Conservation (phyloP, 306 rosid genomes). For the Vachellia pachyceras region DNA sequence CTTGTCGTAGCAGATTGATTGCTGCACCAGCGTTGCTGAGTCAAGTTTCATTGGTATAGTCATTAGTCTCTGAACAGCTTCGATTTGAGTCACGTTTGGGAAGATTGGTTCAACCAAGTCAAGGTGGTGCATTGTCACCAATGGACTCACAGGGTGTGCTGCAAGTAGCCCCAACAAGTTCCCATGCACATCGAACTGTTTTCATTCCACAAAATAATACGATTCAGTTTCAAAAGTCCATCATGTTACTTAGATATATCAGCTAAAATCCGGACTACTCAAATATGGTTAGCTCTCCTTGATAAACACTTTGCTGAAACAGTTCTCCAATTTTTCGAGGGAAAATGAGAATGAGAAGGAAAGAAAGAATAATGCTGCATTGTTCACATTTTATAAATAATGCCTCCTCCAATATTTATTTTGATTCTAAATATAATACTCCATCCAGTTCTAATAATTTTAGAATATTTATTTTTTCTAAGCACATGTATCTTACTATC, state of each 20-base stretch:
- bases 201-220: neutral
- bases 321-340: too few relatives aligned
- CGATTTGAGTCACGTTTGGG: constrained; percentile 71
- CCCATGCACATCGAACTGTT: constrained; percentile 94
- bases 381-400: too few relatives aligned
- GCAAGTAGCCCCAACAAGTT: constrained; percentile 95
- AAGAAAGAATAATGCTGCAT: neutral
- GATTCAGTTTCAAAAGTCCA: neutral
- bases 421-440: too few relatives aligned
- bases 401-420: too few relatives aligned
- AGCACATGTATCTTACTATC: too few relatives aligned
- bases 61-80: constrained; percentile 70
- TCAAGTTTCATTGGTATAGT: constrained; percentile 71
- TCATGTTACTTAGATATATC: neutral
- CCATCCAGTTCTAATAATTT: too few relatives aligned
- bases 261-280: too few relatives aligned
- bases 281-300: too few relatives aligned
- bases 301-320: too few relatives aligned
- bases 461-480: too few relatives aligned
- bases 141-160: constrained; percentile 89
- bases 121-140: constrained; percentile 92
- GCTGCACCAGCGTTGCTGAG: constrained; percentile 86
- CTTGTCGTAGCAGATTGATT: constrained; percentile 87
- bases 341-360: neutral
- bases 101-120: constrained; percentile 96